Conservation (phyloP, 23 red algal species). For the Gracilariopsis chorda region DNA sequence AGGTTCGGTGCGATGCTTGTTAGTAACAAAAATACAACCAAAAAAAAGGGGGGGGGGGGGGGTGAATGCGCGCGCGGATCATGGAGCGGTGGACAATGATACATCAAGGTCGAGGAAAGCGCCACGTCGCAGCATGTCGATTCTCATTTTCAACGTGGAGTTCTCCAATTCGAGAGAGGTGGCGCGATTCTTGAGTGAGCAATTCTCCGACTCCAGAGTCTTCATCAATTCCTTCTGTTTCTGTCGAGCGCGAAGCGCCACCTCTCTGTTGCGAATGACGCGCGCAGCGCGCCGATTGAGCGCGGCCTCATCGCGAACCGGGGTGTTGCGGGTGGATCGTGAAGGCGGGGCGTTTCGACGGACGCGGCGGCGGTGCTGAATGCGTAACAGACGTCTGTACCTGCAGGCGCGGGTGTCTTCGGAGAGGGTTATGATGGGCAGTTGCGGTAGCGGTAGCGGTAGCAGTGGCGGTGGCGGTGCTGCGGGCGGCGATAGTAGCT, state of each 20-base stretch:
- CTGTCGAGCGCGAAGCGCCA: slow-evolving; percentile 58
- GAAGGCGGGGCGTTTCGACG: background rate
- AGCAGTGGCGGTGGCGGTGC: no score
- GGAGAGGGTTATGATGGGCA: no score
- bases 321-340: background rate
- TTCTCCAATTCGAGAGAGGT: slow-evolving; percentile 40
- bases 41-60: no score
- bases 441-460: no score
- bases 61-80: no score
- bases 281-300: slow-evolving; percentile 28
- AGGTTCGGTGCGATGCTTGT: no score
- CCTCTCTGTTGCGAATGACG: slow-evolving; percentile 84
- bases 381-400: background rate
- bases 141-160: slow-evolving; percentile 22
- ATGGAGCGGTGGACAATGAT: no score
- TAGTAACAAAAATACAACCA: no score
- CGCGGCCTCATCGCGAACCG: background rate
- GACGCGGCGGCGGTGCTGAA: background rate
- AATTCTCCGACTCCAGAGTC: slow-evolving; percentile 54
- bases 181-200: slow-evolving; percentile 6
- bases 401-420: background rate
- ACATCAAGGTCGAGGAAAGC: background rate
- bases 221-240: slow-evolving; percentile 51
- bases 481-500: no score
- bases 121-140: slow-evolving; percentile 16